phyloP scores from a whole-genome alignment of 805 yeast species.

The Clavispora phyllophila region DNA sequence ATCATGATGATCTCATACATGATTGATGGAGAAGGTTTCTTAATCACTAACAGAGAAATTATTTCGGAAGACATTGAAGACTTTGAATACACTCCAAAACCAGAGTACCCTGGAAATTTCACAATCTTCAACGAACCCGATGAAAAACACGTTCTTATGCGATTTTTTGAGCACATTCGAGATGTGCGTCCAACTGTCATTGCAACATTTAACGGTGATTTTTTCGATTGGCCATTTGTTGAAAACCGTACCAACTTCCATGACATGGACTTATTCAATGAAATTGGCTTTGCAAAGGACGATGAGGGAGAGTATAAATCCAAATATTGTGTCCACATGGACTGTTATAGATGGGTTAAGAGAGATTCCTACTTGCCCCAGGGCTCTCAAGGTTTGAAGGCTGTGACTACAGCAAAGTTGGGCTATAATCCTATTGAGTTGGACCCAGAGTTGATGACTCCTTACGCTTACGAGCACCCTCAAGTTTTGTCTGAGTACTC shows the following conservation, averaged over 20 bases:
- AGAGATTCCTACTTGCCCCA: constrained; percentile 97
- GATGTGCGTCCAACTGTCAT: constrained; percentile 94
- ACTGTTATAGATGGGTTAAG: constrained; percentile 95
- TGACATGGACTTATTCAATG: constrained; percentile 83
- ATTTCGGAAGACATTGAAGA: constrained; percentile 93
- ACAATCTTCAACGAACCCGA: constrained; percentile 85
- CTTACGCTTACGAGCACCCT: constrained; percentile 92
- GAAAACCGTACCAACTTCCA: constrained; percentile 82
- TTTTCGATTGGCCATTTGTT: constrained; percentile 98
- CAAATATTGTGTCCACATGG: constrained; percentile 92
- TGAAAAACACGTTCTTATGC: constrained; percentile 66
- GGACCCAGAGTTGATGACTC: constrained; percentile 98
- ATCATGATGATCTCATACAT: constrained; percentile 99
- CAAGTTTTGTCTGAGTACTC: constrained; percentile 92
- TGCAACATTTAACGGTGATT: constrained; percentile 97
- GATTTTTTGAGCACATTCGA: constrained; percentile 86
- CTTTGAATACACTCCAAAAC: constrained; percentile 95
- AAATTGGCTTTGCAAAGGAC: constrained; percentile 90
- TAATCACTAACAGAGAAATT: constrained; percentile 91
- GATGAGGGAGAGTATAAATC: constrained; percentile 90
- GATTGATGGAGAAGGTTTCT: constrained; percentile 96
- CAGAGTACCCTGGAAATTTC: constrained; percentile 89
- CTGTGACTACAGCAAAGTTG: constrained; percentile 90
- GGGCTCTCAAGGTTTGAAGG: constrained; percentile 97
- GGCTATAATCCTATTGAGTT: constrained; percentile 96